Evolutionary conservation across 1,284 basidiomycete species (phyloP).

Genomic region (Heterobasidion parviporum): DNA sequence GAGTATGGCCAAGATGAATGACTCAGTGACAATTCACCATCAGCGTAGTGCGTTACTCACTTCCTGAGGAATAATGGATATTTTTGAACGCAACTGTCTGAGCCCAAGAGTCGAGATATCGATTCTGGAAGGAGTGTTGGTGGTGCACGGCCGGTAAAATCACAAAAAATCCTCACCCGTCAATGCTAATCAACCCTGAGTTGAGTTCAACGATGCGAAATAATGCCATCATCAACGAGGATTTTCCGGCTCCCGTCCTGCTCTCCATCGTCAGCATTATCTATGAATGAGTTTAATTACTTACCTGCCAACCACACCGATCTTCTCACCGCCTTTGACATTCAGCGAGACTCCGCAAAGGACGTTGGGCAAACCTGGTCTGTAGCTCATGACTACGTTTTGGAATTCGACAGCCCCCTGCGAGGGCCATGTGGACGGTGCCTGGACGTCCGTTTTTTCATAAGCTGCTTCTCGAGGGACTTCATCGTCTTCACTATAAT

Average conservation of each 20-base stretch:
- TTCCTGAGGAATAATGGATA: conserved; percentile 89
- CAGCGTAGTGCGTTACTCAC: conserved; percentile 15
- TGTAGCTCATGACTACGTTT: conserved; percentile 60
- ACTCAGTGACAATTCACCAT: background rate
- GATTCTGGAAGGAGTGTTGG: conserved; percentile 18
- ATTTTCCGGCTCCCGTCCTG: conserved; percentile 75
- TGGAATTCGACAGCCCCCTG: conserved; percentile 54
- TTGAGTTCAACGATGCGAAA: conserved; percentile 47
- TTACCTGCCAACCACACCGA: conserved; percentile 73
- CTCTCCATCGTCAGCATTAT: background rate
- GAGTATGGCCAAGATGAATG: background rate
- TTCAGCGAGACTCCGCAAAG: conserved; percentile 61
- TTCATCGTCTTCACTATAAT: conserved; percentile 71
- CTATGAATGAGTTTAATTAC: conserved; percentile 2
- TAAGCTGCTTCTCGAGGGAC: conserved; percentile 67
- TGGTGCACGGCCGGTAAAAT: background rate
- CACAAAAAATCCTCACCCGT: conserved; percentile 25
- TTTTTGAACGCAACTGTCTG: conserved; percentile 50
- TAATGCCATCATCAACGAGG: conserved; percentile 46
- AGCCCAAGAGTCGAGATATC: conserved; percentile 65
- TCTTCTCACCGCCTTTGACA: conserved; percentile 75
- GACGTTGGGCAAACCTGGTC: conserved; percentile 62
- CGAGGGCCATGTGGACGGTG: conserved; percentile 61
- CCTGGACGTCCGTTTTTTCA: conserved; percentile 49
- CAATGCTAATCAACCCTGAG: conserved; percentile 57